A percentile compares a stretch with the other conserved stretches of the same genome.
Evolutionary conservation across 768 basidiomycete genomes (phyloP).

Genomic region (Stropharia rugosoannulata): DNA sequence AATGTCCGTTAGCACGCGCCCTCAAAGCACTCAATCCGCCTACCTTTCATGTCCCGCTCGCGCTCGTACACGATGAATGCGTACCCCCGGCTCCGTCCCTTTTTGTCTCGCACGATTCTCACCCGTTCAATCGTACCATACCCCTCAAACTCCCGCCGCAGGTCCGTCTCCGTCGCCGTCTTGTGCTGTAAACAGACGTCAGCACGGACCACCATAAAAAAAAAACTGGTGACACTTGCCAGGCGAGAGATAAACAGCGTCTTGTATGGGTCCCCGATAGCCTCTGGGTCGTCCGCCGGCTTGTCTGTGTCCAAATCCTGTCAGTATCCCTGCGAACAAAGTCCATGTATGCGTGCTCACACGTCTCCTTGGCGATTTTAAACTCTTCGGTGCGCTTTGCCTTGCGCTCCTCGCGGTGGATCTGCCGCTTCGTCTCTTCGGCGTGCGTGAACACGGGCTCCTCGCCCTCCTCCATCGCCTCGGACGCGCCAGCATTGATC

Average conservation of each 20-base stretch:
- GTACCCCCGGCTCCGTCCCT: slow-evolving; percentile 85
- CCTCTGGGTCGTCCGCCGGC: slow-evolving; percentile 88
- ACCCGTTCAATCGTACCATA: slow-evolving; percentile 95
- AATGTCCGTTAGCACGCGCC: slow-evolving; percentile 9
- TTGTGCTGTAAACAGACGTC: slow-evolving; percentile 65
- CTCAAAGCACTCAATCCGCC: slow-evolving; percentile 10
- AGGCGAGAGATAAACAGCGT: slow-evolving; percentile 95
- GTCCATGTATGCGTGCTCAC: slow-evolving; percentile 45
- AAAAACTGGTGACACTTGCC: slow-evolving; percentile 39
- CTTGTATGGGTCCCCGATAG: slow-evolving; percentile 96
- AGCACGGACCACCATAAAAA: not conserved
- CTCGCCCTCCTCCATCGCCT: slow-evolving; percentile 82
- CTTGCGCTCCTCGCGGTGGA: slow-evolving; percentile 76
- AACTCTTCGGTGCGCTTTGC: slow-evolving; percentile 76
- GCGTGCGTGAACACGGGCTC: slow-evolving; percentile 79
- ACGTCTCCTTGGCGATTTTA: slow-evolving; percentile 79
- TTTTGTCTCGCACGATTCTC: slow-evolving; percentile 89
- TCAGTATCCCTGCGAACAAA: slow-evolving; percentile 10
- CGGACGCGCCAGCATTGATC: slow-evolving; percentile 55
- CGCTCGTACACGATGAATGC: slow-evolving; percentile 98
- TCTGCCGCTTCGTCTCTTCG: slow-evolving; percentile 79
- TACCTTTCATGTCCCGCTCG: slow-evolving; percentile 99
- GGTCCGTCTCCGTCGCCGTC: slow-evolving; percentile 86
- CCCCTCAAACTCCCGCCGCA: slow-evolving; percentile 92
- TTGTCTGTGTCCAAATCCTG: slow-evolving; percentile 60